phyloP scores from a whole-genome alignment of 352 stramenopile species.

The Globisporangium paroecandrum region DNA sequence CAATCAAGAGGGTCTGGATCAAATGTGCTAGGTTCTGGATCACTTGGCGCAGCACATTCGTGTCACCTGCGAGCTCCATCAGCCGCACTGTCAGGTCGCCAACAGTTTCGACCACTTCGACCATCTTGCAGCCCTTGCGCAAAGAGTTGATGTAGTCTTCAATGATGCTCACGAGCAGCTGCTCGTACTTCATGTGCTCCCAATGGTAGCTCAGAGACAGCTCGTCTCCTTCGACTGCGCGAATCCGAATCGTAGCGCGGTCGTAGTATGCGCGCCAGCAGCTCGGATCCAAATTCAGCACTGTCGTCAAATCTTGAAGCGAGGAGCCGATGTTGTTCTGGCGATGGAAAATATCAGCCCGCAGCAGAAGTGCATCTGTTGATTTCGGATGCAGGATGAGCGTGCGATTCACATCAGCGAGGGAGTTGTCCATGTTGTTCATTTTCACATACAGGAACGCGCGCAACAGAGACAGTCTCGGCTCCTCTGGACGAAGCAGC shows the following conservation, averaged over 20 bases:
- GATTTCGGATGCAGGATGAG: constrained; percentile 63
- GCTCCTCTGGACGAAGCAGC: constrained; percentile 43
- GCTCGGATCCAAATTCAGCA: constrained; percentile 47
- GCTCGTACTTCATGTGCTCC: constrained; percentile 64
- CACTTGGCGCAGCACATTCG: constrained; percentile 55
- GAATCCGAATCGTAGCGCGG: constrained; percentile 60
- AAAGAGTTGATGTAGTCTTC: constrained; percentile 74
- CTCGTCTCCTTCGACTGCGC: constrained; percentile 62
- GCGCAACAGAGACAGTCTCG: constrained; percentile 51
- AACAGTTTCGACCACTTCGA: constrained; percentile 73
- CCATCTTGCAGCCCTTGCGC: constrained; percentile 63
- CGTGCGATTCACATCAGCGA: constrained; percentile 56
- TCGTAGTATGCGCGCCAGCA: constrained; percentile 84
- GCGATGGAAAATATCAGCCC: constrained; percentile 61
- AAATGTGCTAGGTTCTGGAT: constrained; percentile 62
- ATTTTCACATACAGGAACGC: constrained; percentile 60
- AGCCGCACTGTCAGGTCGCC: constrained; percentile 64
- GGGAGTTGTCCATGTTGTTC: constrained; percentile 42
- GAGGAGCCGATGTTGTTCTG: constrained; percentile 39
- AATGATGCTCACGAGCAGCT: constrained; percentile 58
- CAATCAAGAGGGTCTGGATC: constrained; percentile 42
- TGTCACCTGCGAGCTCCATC: constrained; percentile 62
- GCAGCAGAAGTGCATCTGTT: constrained; percentile 59
- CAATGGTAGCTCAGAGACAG: constrained; percentile 61
- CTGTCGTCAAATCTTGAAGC: constrained; percentile 63